Evolutionary conservation across 805 yeast genomes (phyloP).

Genomic region (Candida tammaniensis): DNA sequence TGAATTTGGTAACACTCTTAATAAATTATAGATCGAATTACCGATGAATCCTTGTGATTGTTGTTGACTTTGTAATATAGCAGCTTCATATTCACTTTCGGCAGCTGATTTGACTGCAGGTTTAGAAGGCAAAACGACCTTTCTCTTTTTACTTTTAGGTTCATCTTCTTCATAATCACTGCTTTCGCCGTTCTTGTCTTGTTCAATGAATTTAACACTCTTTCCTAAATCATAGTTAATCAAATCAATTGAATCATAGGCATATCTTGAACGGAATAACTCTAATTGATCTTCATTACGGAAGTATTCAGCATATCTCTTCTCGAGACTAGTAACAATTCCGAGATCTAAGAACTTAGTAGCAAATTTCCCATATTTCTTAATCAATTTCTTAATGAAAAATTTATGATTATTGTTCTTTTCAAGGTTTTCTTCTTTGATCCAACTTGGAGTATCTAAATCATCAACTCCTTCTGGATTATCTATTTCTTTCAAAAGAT

Average conservation of each 20-base stretch:
- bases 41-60: slow-evolving; percentile 28
- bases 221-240: slow-evolving; percentile 37
- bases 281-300: slow-evolving; percentile 52
- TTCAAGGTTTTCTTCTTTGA: slow-evolving; percentile 43
- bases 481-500: slow-evolving; percentile 38
- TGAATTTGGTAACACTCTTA: slow-evolving; percentile 60
- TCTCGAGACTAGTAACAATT: slow-evolving; percentile 64
- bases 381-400: slow-evolving; percentile 29
- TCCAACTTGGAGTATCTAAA: slow-evolving; percentile 30
- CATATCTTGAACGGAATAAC: slow-evolving; percentile 38
- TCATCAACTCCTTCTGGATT: slow-evolving; percentile 26
- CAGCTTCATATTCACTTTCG: slow-evolving; percentile 3
- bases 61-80: slow-evolving; percentile 3
- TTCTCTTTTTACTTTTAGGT: slow-evolving; percentile 8
- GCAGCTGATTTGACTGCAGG: slow-evolving; percentile 10
- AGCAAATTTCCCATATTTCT: slow-evolving; percentile 63
- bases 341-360: slow-evolving; percentile 66
- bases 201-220: slow-evolving; percentile 7
- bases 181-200: slow-evolving; percentile 4
- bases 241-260: slow-evolving; percentile 34
- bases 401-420: slow-evolving; percentile 22
- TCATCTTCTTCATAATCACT: slow-evolving; percentile 18
- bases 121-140: slow-evolving; percentile 10
- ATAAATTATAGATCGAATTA: slow-evolving; percentile 37
- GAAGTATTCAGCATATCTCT: slow-evolving; percentile 62